Evolutionary conservation across 1,284 basidiomycete genomes (phyloP), one percentile per base, ranked within the genome.

Genomic region (Amylostereum areolatum): DNA sequence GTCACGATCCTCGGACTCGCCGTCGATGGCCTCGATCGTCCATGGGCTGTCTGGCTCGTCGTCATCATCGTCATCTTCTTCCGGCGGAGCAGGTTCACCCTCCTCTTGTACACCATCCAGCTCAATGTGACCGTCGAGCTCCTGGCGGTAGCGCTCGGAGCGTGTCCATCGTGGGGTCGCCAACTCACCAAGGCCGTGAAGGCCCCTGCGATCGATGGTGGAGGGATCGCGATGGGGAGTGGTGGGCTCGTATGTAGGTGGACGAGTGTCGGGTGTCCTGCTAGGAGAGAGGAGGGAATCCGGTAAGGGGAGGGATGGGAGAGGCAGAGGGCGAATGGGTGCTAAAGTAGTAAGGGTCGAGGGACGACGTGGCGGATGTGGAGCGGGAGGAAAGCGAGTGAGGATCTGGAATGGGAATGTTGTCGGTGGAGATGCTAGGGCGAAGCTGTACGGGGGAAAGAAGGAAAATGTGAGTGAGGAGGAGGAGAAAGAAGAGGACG

Each of bases 101-200:
- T 76, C 69, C 49, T 80, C 74, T 48, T 72, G 75, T 31, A 68
- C 68, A 36, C 74, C 73, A 29, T 61, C 61, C 7, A 65, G 53
- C 37, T 50, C 71, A 53, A 70, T 63, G 46, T 70, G 67, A 45
- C 68, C 66, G 45, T 72, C 72, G 41, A 62, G 54, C 36, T 65
- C 62, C 28, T 62, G 61, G 44, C 53, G 51, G 49, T 54, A 56
- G 50, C 60, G 59, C 62, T 67, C 56, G 33, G 66, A 64, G 56
- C 71, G 72, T 49, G 80, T 78, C 95, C 94, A 99, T 55, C 94
- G 81, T 35, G 96, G 96, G n/a, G 96, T 98, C 5, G 93, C 77
- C n/a, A 98, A 80, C 69, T 98, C 96, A 35, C 96, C 96, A 8
- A 98, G 89, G 24, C 96, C 96, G 48, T 98, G 84, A 37, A 98